Percentiles rank a stretch among this genome's conserved stretches.
Evolutionary conservation across 228 moss, liverwort and hornwort genomes (phyloP).

Genomic region (Sphagnum fallax): DNA sequence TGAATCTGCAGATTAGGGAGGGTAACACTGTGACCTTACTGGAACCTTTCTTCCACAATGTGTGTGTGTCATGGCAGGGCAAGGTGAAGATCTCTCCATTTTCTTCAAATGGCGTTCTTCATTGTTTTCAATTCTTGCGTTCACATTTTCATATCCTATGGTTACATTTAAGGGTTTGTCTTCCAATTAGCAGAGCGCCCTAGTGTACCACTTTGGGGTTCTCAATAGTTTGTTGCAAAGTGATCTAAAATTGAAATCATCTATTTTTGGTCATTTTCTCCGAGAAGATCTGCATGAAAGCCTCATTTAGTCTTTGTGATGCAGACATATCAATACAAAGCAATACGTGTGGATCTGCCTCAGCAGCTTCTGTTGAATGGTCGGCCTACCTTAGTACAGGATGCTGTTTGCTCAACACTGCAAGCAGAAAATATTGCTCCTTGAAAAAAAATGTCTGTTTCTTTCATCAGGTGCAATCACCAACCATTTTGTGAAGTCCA

Average conservation of each 20-base stretch:
- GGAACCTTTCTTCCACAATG: conserved; percentile 47
- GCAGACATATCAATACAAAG: conserved; percentile 37
- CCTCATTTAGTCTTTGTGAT: too few relatives aligned
- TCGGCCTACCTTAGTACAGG: conserved; percentile 52
- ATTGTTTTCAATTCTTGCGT: too few relatives aligned
- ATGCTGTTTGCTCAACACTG: conserved; percentile 53
- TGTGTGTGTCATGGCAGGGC: conserved; percentile 43
- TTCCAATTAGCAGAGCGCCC: too few relatives aligned
- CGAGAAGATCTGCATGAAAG: too few relatives aligned
- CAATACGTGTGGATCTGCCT: conserved; percentile 51
- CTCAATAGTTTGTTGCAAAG: too few relatives aligned
- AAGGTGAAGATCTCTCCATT: conserved; percentile 18
- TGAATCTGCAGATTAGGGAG: conserved; percentile 33
- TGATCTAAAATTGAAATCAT: too few relatives aligned
- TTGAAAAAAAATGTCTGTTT: conserved; percentile 8
- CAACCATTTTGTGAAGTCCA: too few relatives aligned
- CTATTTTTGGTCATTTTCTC: too few relatives aligned
- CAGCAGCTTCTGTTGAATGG: conserved; percentile 57
- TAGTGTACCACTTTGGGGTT: too few relatives aligned
- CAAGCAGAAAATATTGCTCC: conserved; percentile 60
- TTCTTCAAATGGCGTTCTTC: background rate
- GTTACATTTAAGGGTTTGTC: too few relatives aligned
- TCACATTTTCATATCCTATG: too few relatives aligned
- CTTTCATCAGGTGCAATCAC: too few relatives aligned
- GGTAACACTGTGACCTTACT: conserved; percentile 42